Base-by-base conservation (phyloP, 1,139 yeast species). In the Saccharomycopsis hybrid region DNA sequence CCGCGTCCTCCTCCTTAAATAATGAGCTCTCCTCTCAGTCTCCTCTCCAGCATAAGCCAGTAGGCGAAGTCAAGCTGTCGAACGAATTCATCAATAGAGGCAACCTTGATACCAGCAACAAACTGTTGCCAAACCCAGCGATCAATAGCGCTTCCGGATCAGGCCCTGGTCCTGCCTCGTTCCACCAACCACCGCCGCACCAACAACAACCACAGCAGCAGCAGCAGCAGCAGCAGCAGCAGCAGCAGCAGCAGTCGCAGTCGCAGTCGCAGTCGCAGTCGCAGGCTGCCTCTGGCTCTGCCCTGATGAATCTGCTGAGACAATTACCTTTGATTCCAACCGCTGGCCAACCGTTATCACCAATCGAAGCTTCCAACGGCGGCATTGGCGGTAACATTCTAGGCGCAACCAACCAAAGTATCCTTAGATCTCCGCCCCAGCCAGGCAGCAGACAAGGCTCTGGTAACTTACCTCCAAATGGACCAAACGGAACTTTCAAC, bases 261-360 rank as follows among this genome's bases (percentile, higher is more conserved):
- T 24, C 28, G 11, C 43, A 40, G 8, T 33, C 28, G 30, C 33
- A 11, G 18, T 46, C 35, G 29, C 13, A 29, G 43, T 29, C 48
- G 39, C 33, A 43, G 9, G 37, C 47, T 30, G 35, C 57, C 35
- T 42, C 58, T 41, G 41, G 54, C 29, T 45, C 46, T 35, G 37
- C 50, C 27, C 36, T 11, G 25, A 48, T 38, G 32, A 25, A 27
- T 5, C 38, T 25, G 30, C 46, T 44, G 36, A 29, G 54, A 9
- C 52, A 48, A 28, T 41, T 51, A 11, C 54, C 54, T 3, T 30
- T 50, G 47, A 45, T 50, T 18, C 54, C 55, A 4, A 52, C 54
- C 28, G 55, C 54, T 11, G 55, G 55, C 30, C 53, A 47, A 35
- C 32, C 40, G 11, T 29, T 50, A 18, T 42, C 48, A 13, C 54